Percentiles rank a stretch among this genome's conserved stretches.
Conservation (phyloP, 2,329 filamentous ascomycete genomes). For the Trichoderma atrobrunneum region DNA sequence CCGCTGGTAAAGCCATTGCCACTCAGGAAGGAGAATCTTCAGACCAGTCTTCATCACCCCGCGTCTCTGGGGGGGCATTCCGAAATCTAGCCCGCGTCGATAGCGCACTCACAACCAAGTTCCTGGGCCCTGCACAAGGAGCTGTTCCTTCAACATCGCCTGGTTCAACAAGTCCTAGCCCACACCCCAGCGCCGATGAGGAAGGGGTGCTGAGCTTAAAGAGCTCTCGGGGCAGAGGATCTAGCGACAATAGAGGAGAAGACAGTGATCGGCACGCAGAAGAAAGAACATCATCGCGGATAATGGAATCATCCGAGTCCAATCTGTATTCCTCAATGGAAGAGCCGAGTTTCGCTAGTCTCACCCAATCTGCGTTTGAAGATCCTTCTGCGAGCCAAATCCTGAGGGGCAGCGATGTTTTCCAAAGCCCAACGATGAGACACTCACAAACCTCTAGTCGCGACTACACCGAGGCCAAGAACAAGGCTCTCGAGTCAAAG, state of each 20-base stretch:
- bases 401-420: constrained; percentile 80
- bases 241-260: constrained; percentile 57
- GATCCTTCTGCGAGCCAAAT: constrained; percentile 91
- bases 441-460: constrained; percentile 43
- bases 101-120: constrained; percentile 38
- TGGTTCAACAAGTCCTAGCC: constrained; percentile 45
- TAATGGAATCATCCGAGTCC: constrained; percentile 68
- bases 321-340: constrained; percentile 70
- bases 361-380: constrained; percentile 66
- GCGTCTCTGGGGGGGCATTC: constrained; percentile 30
- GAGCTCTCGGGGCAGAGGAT: constrained; percentile 57
- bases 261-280: constrained; percentile 47
- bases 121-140: constrained; percentile 59
- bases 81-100: constrained; percentile 27
- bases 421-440: constrained; percentile 71
- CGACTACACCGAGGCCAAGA: constrained; percentile 19
- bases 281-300: constrained; percentile 47
- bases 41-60: constrained; percentile 22
- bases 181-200: constrained; percentile 56
- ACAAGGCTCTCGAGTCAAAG: constrained; percentile 23
- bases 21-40: constrained; percentile 21
- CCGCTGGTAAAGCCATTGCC: constrained; percentile 25
- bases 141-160: constrained; percentile 56
- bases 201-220: constrained; percentile 42
- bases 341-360: constrained; percentile 69